Conservation (phyloP, 306 rosid genomes). For the Citrullus mucosospermus region DNA sequence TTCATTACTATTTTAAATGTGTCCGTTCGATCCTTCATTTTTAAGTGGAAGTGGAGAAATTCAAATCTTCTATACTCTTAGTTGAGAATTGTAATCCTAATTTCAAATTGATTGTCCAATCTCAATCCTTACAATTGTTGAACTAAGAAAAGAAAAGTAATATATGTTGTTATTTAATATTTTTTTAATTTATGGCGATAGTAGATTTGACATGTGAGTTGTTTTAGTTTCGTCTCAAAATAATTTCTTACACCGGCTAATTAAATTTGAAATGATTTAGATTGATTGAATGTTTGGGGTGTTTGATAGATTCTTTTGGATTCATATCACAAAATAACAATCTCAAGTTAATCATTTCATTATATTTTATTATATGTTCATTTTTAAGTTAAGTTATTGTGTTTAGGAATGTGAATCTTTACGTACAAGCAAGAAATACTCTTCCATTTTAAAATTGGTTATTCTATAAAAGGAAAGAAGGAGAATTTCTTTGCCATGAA, state of each 20-base stretch:
- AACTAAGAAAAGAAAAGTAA: no score
- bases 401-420: background rate
- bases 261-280: background rate
- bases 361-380: no score
- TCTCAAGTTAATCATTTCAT: background rate
- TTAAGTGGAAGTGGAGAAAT: no score
- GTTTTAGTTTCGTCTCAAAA: background rate
- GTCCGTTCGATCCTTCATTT: no score
- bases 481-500: background rate
- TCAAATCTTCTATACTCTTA: no score
- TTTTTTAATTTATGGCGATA: no score
- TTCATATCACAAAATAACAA: no score
- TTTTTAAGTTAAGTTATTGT: background rate
- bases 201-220: background rate
- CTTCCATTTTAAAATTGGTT: background rate
- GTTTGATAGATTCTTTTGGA: background rate
- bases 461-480: background rate
- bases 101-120: no score
- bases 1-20: no score
- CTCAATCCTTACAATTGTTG: no score
- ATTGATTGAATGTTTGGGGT: background rate
- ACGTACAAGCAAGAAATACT: background rate
- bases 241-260: background rate
- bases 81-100: no score
- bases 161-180: background rate